These are phyloP conservation scores for Diaporthe vexans DNA, from an alignment of 2,329 filamentous ascomycete species.

Conservation along the genomic window DNA sequence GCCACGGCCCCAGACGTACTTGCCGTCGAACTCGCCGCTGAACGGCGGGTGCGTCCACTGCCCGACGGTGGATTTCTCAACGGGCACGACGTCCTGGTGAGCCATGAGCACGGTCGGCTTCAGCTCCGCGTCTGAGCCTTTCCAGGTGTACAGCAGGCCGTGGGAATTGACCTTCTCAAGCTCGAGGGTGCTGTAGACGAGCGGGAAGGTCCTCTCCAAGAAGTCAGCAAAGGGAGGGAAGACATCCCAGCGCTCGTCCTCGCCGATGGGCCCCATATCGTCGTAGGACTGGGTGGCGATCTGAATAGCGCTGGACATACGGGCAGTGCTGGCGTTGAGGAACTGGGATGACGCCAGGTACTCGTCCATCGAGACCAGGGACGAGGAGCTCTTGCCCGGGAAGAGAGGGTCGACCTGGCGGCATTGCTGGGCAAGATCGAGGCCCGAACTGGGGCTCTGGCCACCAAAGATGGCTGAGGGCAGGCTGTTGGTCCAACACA, in stretches of 20 bases:
- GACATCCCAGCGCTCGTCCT: constrained; percentile 71
- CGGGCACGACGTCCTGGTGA: constrained; percentile 76
- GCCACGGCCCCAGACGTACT: constrained; percentile 73
- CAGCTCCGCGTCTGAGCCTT: constrained; percentile 62
- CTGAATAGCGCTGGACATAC: constrained; percentile 62
- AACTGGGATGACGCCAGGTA: constrained; percentile 51
- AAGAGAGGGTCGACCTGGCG: constrained; percentile 52
- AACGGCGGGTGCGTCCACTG: constrained; percentile 74
- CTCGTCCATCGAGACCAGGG: constrained; percentile 51
- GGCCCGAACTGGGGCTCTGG: constrained; percentile 10
- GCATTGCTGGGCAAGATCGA: constrained; percentile 45
- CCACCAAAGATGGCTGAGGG: constrained; percentile 9
- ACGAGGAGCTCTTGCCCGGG: constrained; percentile 46
- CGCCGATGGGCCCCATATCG: constrained; percentile 65
- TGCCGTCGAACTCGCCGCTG: constrained; percentile 69
- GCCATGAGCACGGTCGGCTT: constrained; percentile 73
- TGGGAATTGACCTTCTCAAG: constrained; percentile 72
- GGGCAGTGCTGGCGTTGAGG: constrained; percentile 50
- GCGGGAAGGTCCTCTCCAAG: constrained; percentile 65
- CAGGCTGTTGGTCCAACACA: constrained; percentile 33
- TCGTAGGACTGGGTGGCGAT: constrained; percentile 70
- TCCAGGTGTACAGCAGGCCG: constrained; percentile 71
- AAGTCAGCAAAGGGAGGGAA: constrained; percentile 68
- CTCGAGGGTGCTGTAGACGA: constrained; percentile 61
- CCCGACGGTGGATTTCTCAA: constrained; percentile 61